Evolutionary conservation across 495 filamentous ascomycete species (phyloP).

Genomic region (Neurospora intermedia): DNA sequence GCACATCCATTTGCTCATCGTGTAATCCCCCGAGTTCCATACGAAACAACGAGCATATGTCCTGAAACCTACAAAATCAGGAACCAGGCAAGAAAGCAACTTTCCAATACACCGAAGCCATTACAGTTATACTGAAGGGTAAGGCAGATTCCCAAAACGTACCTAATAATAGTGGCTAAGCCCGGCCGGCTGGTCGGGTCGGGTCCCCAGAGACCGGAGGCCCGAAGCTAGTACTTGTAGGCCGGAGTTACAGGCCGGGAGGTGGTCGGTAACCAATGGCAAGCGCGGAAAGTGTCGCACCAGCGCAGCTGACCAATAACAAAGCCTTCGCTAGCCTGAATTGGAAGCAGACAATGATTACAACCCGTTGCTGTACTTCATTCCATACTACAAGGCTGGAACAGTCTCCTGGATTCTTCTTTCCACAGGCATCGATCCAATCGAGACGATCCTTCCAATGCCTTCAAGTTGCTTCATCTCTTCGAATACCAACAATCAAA

Average conservation of each 20-base stretch:
- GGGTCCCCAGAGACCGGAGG: neutral
- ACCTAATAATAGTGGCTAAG: neutral
- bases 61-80: too few species aligned
- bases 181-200: neutral
- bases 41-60: neutral
- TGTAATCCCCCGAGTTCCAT: neutral
- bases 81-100: neutral
- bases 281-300: neutral
- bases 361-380: too few species aligned
- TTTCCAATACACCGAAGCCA: neutral
- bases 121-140: rapidly evolving
- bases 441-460: too few species aligned
- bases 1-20: neutral
- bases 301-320: neutral
- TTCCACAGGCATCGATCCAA: too few species aligned
- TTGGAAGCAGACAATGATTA: neutral
- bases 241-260: neutral
- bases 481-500: neutral
- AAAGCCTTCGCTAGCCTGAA: neutral
- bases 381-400: too few species aligned
- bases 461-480: too few species aligned
- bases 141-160: neutral
- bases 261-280: neutral
- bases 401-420: too few species aligned
- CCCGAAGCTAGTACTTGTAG: neutral